Conservation (phyloP, 306 rosid genomes). For the Quercus agrifolia region DNA sequence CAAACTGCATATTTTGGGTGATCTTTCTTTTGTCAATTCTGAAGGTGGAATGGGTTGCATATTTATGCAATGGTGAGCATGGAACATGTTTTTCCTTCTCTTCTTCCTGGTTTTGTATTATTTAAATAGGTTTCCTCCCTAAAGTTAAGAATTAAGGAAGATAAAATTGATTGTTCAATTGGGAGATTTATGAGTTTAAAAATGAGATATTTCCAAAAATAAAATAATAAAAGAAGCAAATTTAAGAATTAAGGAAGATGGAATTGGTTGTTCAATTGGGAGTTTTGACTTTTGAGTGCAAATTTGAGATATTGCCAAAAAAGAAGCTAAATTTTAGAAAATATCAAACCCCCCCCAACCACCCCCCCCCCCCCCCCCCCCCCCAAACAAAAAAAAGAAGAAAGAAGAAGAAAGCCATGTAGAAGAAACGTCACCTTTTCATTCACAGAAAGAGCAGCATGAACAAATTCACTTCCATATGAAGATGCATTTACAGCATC, state of each 20-base stretch:
- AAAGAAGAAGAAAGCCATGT: not conserved
- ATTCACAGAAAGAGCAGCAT: constrained; percentile 84
- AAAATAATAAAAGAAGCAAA: no score
- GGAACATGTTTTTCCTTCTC: no score
- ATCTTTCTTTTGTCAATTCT: not conserved
- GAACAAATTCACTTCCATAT: constrained; percentile 87
- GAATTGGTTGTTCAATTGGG: no score
- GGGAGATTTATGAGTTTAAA: not conserved
- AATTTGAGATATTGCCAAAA: no score
- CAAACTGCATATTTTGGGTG: not conserved
- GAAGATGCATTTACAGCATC: constrained; percentile 84
- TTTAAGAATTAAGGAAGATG: no score
- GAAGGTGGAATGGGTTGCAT: no score
- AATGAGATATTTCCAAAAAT: not conserved
- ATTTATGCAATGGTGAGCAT: no score
- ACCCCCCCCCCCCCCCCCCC: not conserved
- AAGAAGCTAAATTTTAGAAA: no score
- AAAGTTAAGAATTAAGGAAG: not conserved
- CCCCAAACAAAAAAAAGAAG: not conserved
- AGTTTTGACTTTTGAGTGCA: no score
- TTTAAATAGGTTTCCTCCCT: no score
- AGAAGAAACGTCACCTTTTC: constrained; percentile 53
- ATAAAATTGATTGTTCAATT: not conserved
- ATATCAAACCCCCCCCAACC: no score
- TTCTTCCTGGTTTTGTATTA: no score